Conservation (phyloP, 768 basidiomycete genomes). For the Trametes punicea region DNA sequence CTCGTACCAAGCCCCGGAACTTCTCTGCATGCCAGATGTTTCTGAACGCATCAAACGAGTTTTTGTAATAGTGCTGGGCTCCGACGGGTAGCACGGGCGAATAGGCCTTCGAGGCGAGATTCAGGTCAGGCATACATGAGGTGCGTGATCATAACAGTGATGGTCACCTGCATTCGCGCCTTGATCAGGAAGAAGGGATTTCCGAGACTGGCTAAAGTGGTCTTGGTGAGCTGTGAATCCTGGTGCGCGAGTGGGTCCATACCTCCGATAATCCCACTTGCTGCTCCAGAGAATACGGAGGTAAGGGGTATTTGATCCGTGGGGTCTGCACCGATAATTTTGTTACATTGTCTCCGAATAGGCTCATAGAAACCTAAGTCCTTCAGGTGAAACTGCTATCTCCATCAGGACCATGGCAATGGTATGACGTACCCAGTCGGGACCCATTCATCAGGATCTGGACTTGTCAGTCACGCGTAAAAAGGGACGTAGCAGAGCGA, state of each 20-base stretch:
- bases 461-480: neutral
- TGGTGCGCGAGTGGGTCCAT: slow-evolving; percentile 9
- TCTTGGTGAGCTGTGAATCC: neutral
- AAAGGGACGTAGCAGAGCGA: neutral
- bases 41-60: slow-evolving; percentile 72
- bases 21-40: slow-evolving; percentile 81
- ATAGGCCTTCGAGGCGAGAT: slow-evolving; percentile 59
- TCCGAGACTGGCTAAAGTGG: slow-evolving; percentile 59
- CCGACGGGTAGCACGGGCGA: slow-evolving; percentile 94
- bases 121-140: neutral
- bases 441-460: slow-evolving; percentile 93
- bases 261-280: slow-evolving; percentile 92
- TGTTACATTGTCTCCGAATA: slow-evolving; percentile 70
- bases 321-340: slow-evolving; percentile 56
- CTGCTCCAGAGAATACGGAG: slow-evolving; percentile 82
- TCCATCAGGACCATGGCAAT: neutral
- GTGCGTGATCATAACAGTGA: neutral
- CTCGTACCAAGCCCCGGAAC: slow-evolving; percentile 76
- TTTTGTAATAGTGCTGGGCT: slow-evolving; percentile 89
- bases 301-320: slow-evolving; percentile 70
- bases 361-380: slow-evolving; percentile 93
- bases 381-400: neutral
- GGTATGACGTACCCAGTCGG: slow-evolving; percentile 58
- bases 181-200: slow-evolving; percentile 95
- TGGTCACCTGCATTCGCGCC: slow-evolving; percentile 87